Conservation (phyloP, 2,329 filamentous ascomycete genomes). For the Fusarium sublunatum region DNA sequence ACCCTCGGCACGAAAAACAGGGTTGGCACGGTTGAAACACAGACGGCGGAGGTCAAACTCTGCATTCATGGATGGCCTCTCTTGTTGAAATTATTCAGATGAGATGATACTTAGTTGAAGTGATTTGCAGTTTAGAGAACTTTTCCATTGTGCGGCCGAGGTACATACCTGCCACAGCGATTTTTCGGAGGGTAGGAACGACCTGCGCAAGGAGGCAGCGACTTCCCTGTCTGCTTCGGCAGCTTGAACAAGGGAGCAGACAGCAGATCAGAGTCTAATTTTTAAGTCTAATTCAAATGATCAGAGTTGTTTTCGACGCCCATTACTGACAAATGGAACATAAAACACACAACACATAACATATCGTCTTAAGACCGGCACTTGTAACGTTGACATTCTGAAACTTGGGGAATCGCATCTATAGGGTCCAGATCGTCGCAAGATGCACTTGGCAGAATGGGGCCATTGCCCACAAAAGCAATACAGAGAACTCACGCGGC, state of each 20-base stretch:
- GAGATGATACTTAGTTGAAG: background rate
- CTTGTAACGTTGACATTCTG: constrained; percentile 19
- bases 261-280: background rate
- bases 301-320: background rate
- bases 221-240: background rate
- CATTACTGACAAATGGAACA: constrained; percentile 9
- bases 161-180: background rate
- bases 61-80: constrained; percentile 21
- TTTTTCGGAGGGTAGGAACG: too few species aligned
- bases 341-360: background rate
- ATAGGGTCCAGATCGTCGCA: constrained; percentile 35
- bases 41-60: constrained; percentile 5
- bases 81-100: constrained; percentile 10
- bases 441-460: constrained; percentile 22
- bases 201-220: background rate
- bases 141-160: too few species aligned
- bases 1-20: constrained; percentile 1
- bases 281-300: background rate
- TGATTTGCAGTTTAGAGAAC: too few species aligned
- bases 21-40: constrained; percentile 34
- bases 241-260: background rate
- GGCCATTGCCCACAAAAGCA: constrained; percentile 12
- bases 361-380: background rate
- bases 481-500: constrained; percentile 13
- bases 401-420: constrained; percentile 26